Evolutionary conservation across 2,329 filamentous ascomycete species (phyloP).

Genomic region (Pseudogymnoascus sp.): DNA sequence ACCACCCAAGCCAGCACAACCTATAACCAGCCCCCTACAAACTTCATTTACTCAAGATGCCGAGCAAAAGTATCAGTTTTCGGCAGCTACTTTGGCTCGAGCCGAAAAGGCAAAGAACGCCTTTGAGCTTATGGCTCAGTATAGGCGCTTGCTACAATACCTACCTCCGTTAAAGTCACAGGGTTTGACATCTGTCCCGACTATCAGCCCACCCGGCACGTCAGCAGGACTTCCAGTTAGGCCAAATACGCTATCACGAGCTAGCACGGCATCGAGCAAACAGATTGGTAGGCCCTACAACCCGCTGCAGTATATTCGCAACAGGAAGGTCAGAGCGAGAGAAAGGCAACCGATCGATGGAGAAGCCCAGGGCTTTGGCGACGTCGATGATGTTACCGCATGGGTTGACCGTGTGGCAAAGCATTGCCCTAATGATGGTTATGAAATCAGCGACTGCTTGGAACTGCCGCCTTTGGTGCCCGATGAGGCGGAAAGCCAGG

Average conservation of each 20-base stretch:
- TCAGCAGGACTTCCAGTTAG: slow-evolving; percentile 32
- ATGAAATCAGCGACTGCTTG: slow-evolving; percentile 28
- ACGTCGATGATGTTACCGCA: slow-evolving; percentile 58
- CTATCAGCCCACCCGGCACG: slow-evolving; percentile 32
- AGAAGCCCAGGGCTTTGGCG: slow-evolving; percentile 66
- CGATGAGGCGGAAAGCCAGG: background rate
- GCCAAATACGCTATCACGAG: slow-evolving; percentile 27
- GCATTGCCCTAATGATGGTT: slow-evolving; percentile 17
- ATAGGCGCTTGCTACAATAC: slow-evolving; percentile 68
- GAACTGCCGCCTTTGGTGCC: slow-evolving; percentile 34
- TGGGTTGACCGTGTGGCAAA: slow-evolving; percentile 64
- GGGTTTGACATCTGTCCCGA: slow-evolving; percentile 19
- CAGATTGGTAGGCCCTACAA: slow-evolving; percentile 69
- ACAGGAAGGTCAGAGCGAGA: slow-evolving; percentile 73
- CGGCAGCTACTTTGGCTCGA: slow-evolving; percentile 69
- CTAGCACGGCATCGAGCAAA: slow-evolving; percentile 30
- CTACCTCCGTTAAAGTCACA: slow-evolving; percentile 62
- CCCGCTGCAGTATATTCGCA: slow-evolving; percentile 84
- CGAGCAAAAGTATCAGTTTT: slow-evolving; percentile 57
- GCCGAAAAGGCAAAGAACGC: slow-evolving; percentile 78
- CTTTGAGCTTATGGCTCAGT: slow-evolving; percentile 78
- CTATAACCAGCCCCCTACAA: slow-evolving; percentile 35
- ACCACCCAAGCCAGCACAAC: background rate
- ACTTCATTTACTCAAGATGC: slow-evolving; percentile 40
- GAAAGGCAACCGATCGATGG: slow-evolving; percentile 68